phyloP scores from a whole-genome alignment of 2,329 filamentous ascomycete species.

The Colletotrichum liriopes region DNA sequence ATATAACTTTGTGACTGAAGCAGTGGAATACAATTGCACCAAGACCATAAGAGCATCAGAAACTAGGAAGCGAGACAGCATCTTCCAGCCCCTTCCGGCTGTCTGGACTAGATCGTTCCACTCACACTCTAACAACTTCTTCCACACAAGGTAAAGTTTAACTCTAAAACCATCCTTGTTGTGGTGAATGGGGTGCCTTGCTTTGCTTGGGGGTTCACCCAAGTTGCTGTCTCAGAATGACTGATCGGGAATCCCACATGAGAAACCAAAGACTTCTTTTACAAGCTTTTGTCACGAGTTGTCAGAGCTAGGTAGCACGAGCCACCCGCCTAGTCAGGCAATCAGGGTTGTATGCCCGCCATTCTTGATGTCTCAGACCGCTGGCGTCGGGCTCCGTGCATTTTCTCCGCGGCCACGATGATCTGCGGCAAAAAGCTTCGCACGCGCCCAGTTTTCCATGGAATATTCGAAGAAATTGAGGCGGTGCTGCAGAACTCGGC shows the following conservation, averaged over 20 bases:
- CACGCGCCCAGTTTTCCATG: neutral
- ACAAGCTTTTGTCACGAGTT: constrained; percentile 13
- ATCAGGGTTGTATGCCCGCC: neutral
- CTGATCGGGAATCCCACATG: constrained; percentile 13
- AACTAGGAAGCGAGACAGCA: neutral
- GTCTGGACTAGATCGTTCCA: neutral
- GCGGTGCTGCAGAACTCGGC: constrained; percentile 23
- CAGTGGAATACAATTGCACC: neutral
- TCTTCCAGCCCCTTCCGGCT: neutral
- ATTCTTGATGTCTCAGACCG: neutral
- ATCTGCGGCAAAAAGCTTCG: constrained; percentile 11
- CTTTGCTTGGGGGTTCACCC: neutral
- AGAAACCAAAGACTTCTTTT: neutral
- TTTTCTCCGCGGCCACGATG: constrained; percentile 18
- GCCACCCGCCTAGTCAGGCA: neutral
- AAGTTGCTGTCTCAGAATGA: constrained; percentile 1
- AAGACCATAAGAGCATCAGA: too few species aligned
- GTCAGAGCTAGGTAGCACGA: constrained; percentile 16
- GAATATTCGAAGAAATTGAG: constrained; percentile 12
- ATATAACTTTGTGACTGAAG: too few species aligned
- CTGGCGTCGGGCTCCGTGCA: neutral
- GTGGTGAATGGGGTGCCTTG: too few species aligned
- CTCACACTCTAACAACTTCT: too few species aligned
- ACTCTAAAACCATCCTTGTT: neutral
- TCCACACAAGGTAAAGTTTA: neutral